Conservation (phyloP, 2,329 filamentous ascomycete genomes). For the Nemania diffusa region DNA sequence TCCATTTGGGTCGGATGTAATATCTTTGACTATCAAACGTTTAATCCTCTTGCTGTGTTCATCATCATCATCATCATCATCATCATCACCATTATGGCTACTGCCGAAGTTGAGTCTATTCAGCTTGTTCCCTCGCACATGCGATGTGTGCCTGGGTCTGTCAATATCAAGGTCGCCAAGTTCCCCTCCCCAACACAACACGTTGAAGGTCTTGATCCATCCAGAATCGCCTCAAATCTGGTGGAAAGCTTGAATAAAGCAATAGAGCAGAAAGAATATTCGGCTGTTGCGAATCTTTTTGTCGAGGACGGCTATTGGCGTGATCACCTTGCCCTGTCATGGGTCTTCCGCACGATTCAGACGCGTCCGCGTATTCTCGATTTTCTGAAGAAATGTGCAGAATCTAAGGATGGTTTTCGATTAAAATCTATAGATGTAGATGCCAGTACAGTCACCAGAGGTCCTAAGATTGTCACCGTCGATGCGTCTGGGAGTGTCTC, state of each 20-base stretch:
- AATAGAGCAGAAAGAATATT: conserved; percentile 3
- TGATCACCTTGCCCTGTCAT: conserved; percentile 21
- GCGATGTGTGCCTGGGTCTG: conserved; percentile 24
- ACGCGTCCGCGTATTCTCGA: conserved; percentile 8
- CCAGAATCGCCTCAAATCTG: conserved; percentile 2
- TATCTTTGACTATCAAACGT: background rate
- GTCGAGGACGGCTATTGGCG: conserved; percentile 25
- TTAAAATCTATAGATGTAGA: conserved; percentile 15
- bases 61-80: conserved; percentile 1
- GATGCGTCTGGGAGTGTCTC: conserved; percentile 50
- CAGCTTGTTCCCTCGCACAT: conserved; percentile 14
- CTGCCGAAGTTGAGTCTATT: conserved; percentile 14
- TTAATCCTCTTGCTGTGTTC: background rate
- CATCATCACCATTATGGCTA: conserved; percentile 14
- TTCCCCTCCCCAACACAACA: conserved; percentile 15
- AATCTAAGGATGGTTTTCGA: conserved; percentile 14
- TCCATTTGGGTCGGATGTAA: background rate
- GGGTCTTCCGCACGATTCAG: conserved; percentile 24
- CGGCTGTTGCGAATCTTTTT: conserved; percentile 9
- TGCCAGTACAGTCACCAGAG: background rate
- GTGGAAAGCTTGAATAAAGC: conserved; percentile 20
- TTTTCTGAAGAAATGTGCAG: conserved; percentile 11
- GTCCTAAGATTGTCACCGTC: conserved; percentile 8
- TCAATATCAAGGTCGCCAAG: conserved; percentile 22
- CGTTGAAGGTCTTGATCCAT: conserved; percentile 6